These are phyloP conservation scores for Cucumis cinereus DNA, from an alignment of 306 rosid genomes.

Conservation along the genomic window DNA sequence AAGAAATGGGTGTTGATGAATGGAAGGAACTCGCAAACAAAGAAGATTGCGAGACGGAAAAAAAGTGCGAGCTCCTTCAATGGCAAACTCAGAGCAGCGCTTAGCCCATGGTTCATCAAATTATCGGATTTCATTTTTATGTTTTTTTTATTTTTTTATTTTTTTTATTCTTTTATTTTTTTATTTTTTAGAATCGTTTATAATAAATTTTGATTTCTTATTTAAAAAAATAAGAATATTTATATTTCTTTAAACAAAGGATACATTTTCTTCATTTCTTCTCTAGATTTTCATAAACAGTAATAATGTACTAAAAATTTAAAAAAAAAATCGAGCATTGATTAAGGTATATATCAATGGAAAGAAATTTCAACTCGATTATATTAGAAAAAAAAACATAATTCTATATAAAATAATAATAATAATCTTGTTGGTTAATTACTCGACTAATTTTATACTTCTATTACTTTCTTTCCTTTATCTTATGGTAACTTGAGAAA, in stretches of 20 bases:
- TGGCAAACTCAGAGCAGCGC: background rate
- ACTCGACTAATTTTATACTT: too few relatives aligned
- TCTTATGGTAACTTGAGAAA: too few relatives aligned
- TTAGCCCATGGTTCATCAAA: background rate
- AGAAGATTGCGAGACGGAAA: background rate
- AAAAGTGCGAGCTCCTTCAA: conserved; percentile 1
- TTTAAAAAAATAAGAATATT: background rate
- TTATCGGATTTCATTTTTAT: background rate
- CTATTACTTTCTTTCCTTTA: too few relatives aligned
- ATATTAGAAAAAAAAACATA: too few relatives aligned
- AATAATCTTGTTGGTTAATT: too few relatives aligned
- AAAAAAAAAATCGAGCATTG: background rate
- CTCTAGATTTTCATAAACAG: background rate
- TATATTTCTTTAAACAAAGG: background rate
- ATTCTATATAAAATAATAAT: too few relatives aligned
- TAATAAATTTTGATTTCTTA: background rate
- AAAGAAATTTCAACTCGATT: too few relatives aligned
- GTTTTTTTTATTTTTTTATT: background rate
- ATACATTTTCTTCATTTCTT: background rate
- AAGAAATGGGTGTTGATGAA: background rate
- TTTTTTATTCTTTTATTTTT: background rate
- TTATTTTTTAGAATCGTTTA: background rate
- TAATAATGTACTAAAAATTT: background rate
- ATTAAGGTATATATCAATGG: too few relatives aligned
- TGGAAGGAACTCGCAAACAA: background rate